phyloP scores from a whole-genome alignment of 1,284 basidiomycete species.

The Cryptococcus sp. region DNA sequence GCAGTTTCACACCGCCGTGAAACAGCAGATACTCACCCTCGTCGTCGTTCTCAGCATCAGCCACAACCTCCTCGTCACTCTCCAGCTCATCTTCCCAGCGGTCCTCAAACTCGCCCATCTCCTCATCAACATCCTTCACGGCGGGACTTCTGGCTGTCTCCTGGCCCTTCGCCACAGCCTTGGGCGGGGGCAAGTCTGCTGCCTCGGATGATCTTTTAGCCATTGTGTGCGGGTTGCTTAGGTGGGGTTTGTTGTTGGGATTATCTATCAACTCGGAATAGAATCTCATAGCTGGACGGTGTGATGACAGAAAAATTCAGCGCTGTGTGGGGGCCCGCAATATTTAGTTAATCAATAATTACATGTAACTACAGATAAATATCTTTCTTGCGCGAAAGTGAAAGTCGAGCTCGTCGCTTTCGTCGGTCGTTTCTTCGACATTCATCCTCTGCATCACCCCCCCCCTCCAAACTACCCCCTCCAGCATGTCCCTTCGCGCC shows the following conservation, averaged over 20 bases:
- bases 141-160: slow-evolving; percentile 27
- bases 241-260: not conserved
- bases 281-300: not conserved
- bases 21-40: slow-evolving; percentile 29
- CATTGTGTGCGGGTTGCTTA: slow-evolving; percentile 15
- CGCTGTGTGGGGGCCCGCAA: not conserved
- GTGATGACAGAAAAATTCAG: not conserved
- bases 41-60: slow-evolving; percentile 39
- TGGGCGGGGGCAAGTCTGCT: slow-evolving; percentile 34
- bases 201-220: slow-evolving; percentile 46
- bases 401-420: not conserved
- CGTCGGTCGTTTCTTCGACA: not conserved
- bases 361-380: not conserved
- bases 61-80: slow-evolving; percentile 42
- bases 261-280: not conserved
- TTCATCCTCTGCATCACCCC: not conserved
- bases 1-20: too few species aligned
- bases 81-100: slow-evolving; percentile 56
- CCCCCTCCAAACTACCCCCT: not conserved
- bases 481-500: not conserved
- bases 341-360: not conserved
- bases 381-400: not conserved
- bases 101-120: slow-evolving; percentile 60
- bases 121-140: slow-evolving; percentile 48
- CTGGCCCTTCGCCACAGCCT: slow-evolving; percentile 33